phyloP scores from a whole-genome alignment of 805 yeast genomes.

The Kodamaea fukazawae region DNA sequence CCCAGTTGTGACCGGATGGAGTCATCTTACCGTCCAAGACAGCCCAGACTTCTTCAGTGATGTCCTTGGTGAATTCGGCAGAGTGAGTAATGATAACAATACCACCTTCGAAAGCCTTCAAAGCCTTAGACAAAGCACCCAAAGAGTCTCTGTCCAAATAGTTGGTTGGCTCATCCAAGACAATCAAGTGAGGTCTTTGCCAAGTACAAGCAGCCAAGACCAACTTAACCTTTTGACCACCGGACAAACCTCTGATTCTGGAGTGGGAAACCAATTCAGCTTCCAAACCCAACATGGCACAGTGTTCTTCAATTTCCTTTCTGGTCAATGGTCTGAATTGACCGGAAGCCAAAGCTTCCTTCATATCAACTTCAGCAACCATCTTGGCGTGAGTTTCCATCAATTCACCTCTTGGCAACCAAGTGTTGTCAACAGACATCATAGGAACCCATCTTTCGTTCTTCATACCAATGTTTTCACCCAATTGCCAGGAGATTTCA shows the following conservation, averaged over 20 bases:
- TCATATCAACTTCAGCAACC: conserved; percentile 99
- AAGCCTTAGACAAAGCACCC: conserved; percentile 98
- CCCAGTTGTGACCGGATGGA: conserved; percentile 99
- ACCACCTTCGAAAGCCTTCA: conserved; percentile 99
- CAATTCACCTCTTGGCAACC: conserved; percentile 99
- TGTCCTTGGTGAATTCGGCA: conserved; percentile 99
- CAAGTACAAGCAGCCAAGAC: conserved; percentile 99
- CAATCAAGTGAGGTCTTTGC: conserved; percentile 99
- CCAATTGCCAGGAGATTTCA: conserved; percentile 95
- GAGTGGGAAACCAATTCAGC: conserved; percentile 99
- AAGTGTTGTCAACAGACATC: conserved; percentile 99
- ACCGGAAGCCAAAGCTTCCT: conserved; percentile 99
- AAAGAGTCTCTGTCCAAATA: conserved; percentile 98
- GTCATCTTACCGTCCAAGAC: conserved; percentile 97
- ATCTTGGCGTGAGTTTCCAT: conserved; percentile 95
- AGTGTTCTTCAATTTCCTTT: conserved; percentile 99
- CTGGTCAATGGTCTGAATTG: conserved; percentile 99
- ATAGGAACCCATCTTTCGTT: conserved; percentile 99
- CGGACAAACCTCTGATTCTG: conserved; percentile 99
- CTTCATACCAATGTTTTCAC: conserved; percentile 99
- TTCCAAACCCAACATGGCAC: conserved; percentile 97
- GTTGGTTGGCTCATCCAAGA: conserved; percentile 99
- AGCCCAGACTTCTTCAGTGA: conserved; percentile 99
- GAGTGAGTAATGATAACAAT: conserved; percentile 99
- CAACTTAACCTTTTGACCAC: conserved; percentile 99